Conservation (phyloP, 2,329 filamentous ascomycete species). For the Dactylellina cionopaga region DNA sequence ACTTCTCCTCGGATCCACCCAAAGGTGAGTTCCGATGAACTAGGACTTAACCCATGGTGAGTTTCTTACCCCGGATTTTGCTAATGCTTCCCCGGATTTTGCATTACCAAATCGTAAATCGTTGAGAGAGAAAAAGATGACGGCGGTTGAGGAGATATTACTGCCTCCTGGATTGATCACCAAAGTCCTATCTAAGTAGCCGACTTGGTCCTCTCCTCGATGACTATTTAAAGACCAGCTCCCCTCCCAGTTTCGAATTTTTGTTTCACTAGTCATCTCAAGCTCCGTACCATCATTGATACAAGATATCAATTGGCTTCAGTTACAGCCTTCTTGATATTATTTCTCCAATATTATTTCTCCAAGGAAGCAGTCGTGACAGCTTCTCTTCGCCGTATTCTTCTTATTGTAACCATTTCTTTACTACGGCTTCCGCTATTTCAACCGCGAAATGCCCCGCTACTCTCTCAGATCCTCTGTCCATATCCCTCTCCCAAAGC, state of each 20-base stretch:
- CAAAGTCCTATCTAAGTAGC: slow-evolving; percentile 27
- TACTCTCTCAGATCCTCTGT: slow-evolving; percentile 49
- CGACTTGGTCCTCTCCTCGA: slow-evolving; percentile 17
- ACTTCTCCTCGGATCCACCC: slow-evolving; percentile 51
- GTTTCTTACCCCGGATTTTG: slow-evolving; percentile 53
- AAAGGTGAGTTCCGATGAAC: slow-evolving; percentile 28
- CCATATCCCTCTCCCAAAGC: slow-evolving; percentile 49
- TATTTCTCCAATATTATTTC: not conserved
- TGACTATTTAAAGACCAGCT: slow-evolving; percentile 38
- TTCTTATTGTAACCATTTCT: not conserved
- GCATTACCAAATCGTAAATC: slow-evolving; percentile 46
- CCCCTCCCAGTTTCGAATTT: slow-evolving; percentile 34
- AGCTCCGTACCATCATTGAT: slow-evolving; percentile 16
- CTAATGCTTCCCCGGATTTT: slow-evolving; percentile 47
- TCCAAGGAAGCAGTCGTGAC: too few species aligned
- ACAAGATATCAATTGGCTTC: slow-evolving; percentile 35
- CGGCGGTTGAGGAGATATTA: slow-evolving; percentile 38
- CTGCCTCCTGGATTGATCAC: slow-evolving; percentile 42
- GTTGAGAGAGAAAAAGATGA: slow-evolving; percentile 45
- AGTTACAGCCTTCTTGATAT: slow-evolving; percentile 7
- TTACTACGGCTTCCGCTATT: not conserved
- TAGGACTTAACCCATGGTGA: slow-evolving; percentile 46
- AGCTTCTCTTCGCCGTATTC: too few species aligned
- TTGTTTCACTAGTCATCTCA: slow-evolving; percentile 49
- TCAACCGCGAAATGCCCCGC: slow-evolving; percentile 20